A percentile compares a stretch with the other conserved stretches of the same genome.
These are phyloP conservation scores for Crucibulum laeve DNA, from an alignment of 768 basidiomycete genomes.

Conservation along the genomic window DNA sequence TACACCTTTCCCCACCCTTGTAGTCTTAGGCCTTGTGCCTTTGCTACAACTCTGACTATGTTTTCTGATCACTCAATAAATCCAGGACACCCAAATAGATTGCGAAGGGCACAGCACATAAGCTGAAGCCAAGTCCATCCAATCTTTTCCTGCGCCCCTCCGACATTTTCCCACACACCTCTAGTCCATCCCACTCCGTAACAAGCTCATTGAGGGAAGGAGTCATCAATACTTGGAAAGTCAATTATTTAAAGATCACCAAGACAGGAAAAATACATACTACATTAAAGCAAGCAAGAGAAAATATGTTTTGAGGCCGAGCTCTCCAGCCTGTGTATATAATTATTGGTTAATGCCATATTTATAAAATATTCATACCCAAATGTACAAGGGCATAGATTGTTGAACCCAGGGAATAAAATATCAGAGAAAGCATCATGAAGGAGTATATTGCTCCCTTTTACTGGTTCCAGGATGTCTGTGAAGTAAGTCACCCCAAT, in stretches of 20 bases:
- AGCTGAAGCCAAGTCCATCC: too few species aligned
- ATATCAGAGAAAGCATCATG: conserved; percentile 23
- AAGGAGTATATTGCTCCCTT: conserved; percentile 27
- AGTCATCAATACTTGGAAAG: conserved; percentile 41
- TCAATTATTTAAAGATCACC: conserved; percentile 3
- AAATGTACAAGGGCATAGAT: conserved; percentile 45
- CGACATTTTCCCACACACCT: too few species aligned
- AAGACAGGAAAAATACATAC: conserved; percentile 21
- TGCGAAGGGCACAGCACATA: too few species aligned
- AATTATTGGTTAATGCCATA: neutral
- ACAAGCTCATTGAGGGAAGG: conserved; percentile 38
- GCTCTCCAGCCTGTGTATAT: conserved; percentile 45
- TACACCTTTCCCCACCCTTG: too few species aligned
- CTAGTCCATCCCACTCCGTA: too few species aligned
- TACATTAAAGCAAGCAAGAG: conserved; percentile 44
- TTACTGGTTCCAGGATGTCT: conserved; percentile 64
- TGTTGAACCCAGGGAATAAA: conserved; percentile 35
- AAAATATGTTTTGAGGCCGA: conserved; percentile 81
- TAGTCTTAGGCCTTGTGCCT: too few species aligned
- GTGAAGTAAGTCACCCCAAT: conserved; percentile 51
- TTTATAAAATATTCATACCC: neutral
- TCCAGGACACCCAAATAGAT: too few species aligned
- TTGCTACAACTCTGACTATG: too few species aligned
- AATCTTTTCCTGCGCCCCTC: too few species aligned
- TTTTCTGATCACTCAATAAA: too few species aligned